These are phyloP conservation scores for Entomortierella parvispora DNA, from an alignment of 192 early-diverging fungal genomes.

Conservation along the genomic window DNA sequence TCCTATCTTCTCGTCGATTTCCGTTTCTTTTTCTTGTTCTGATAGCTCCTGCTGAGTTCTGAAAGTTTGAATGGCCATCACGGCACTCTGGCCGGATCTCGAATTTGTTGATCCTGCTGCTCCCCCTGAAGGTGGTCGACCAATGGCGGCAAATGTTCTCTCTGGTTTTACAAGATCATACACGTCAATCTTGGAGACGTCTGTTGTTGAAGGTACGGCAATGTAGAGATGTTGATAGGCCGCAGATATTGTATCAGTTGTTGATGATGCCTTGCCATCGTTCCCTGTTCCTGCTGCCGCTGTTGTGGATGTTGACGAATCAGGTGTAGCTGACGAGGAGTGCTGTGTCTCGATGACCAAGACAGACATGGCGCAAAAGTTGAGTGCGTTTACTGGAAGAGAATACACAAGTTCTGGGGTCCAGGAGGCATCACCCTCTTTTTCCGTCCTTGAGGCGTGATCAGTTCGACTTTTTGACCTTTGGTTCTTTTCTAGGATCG, in stretches of 20 bases:
- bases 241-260: not conserved
- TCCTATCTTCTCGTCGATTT: not conserved
- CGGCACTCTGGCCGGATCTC: constrained; percentile 22
- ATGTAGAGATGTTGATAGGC: constrained; percentile 28
- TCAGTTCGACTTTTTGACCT: not conserved
- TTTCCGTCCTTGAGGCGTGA: not conserved
- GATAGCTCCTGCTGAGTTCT: not conserved
- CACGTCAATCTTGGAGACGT: constrained; percentile 22
- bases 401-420: constrained; percentile 18
- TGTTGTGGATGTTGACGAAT: not conserved
- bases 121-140: not conserved
- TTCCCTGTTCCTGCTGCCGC: not conserved
- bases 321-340: not conserved
- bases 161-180: constrained; percentile 46
- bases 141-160: constrained; percentile 30
- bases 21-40: not conserved
- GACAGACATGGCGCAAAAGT: constrained; percentile 52
- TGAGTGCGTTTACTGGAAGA: constrained; percentile 50
- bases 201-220: constrained; percentile 36
- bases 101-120: not conserved
- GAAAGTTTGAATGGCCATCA: constrained; percentile 38
- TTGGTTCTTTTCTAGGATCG: constrained; percentile 10
- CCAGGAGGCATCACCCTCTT: not conserved
- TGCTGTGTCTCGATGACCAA: constrained; percentile 9
- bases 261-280: not conserved